Percentiles rank a stretch among this genome's conserved stretches.
These are phyloP conservation scores for Populus deltoides DNA, from an alignment of 345 rosid genomes.

Conservation along the genomic window DNA sequence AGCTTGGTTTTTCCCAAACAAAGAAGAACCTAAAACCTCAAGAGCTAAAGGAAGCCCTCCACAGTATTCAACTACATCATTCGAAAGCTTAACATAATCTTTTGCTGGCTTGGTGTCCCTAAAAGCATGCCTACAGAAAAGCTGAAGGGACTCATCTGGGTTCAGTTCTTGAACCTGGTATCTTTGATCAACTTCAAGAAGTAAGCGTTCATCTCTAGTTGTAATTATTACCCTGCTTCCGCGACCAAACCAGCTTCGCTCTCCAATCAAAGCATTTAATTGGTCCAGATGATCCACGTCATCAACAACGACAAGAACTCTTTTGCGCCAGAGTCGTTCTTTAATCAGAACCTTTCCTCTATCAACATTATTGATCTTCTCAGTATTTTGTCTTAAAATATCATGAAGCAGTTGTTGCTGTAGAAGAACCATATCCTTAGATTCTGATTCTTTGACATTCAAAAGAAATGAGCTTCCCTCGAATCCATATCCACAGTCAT, in stretches of 20 bases:
- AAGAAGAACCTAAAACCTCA: slow-evolving; percentile 10
- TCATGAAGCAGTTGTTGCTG: too few relatives aligned
- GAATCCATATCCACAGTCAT: too few relatives aligned
- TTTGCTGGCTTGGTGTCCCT: not conserved
- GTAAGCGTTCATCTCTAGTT: not conserved
- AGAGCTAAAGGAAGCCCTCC: slow-evolving; percentile 12
- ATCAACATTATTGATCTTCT: too few relatives aligned
- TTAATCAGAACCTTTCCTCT: too few relatives aligned
- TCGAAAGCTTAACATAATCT: too few relatives aligned
- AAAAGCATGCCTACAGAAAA: slow-evolving; percentile 17
- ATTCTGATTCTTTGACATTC: not conserved
- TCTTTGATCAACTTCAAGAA: not conserved
- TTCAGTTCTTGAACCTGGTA: not conserved
- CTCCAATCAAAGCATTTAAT: not conserved
- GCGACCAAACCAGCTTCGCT: not conserved
- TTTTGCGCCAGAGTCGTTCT: too few relatives aligned
- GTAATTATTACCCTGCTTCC: slow-evolving; percentile 16
- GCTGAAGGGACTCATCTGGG: not conserved
- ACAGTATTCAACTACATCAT: not conserved
- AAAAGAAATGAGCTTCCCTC: not conserved
- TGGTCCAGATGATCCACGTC: too few relatives aligned
- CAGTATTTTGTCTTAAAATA: too few relatives aligned
- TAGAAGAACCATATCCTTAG: not conserved
- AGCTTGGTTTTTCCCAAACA: not conserved
- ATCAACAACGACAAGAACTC: too few relatives aligned